Evolutionary conservation across 768 basidiomycete species (phyloP).

Genomic region (Boletellus emodensis): DNA sequence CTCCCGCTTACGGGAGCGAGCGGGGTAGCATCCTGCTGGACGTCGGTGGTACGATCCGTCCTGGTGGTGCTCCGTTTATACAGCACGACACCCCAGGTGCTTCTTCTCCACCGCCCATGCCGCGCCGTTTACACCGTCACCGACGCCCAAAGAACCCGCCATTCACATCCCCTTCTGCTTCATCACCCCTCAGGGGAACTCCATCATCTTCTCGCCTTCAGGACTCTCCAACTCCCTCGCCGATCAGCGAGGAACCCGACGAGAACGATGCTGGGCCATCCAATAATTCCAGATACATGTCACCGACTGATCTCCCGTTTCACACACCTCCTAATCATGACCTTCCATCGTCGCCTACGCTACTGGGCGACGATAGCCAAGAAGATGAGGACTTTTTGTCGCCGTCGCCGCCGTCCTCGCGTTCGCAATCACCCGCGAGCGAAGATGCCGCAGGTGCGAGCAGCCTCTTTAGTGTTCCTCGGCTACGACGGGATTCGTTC

Average conservation of each 20-base stretch:
- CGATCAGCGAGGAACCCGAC: constrained; percentile 63
- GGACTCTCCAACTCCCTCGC: constrained; percentile 54
- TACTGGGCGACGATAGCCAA: constrained; percentile 21
- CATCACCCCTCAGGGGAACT: constrained; percentile 64
- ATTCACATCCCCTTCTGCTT: constrained; percentile 40
- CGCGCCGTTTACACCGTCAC: constrained; percentile 56
- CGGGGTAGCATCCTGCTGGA: constrained; percentile 93
- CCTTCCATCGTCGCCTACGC: constrained; percentile 40
- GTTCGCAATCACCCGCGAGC: constrained; percentile 56
- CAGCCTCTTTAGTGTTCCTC: constrained; percentile 74
- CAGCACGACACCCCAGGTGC: constrained; percentile 44
- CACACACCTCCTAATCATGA: constrained; percentile 48
- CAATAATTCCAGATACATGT: constrained; percentile 47
- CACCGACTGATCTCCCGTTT: constrained; percentile 62
- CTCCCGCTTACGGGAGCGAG: constrained; percentile 97
- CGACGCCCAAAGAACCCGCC: constrained; percentile 46
- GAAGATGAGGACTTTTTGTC: constrained; percentile 28
- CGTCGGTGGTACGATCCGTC: constrained; percentile 50
- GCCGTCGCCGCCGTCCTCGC: constrained; percentile 34
- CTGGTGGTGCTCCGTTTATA: constrained; percentile 40
- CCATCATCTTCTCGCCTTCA: constrained; percentile 39
- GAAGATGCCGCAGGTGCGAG: constrained; percentile 71
- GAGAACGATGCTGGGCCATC: constrained; percentile 52
- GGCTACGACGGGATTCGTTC: constrained; percentile 60
- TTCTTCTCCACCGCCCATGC: constrained; percentile 41